Percentiles rank a stretch among this genome's conserved stretches.
phyloP scores from a whole-genome alignment of 805 yeast species.

The Lipomyces orientalis region DNA sequence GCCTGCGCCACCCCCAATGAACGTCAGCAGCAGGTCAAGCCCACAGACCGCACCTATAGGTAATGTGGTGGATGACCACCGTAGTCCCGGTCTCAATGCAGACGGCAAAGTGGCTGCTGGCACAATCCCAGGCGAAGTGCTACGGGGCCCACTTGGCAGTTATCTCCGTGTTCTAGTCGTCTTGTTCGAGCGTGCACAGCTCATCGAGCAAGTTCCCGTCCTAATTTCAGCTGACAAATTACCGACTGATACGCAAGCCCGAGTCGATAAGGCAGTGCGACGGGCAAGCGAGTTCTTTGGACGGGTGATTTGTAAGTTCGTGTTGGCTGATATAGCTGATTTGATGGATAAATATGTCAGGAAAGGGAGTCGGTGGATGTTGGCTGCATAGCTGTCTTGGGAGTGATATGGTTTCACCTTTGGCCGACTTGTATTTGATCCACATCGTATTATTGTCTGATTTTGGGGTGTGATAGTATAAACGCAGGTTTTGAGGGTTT shows the following conservation, averaged over 20 bases:
- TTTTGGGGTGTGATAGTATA: too few relatives aligned
- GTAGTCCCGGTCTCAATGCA: conserved; percentile 1
- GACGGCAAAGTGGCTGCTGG: conserved; percentile 8
- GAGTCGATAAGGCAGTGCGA: conserved; percentile 9
- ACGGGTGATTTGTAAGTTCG: conserved; percentile 22
- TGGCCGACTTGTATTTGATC: too few relatives aligned
- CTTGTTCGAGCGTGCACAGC: conserved; percentile 17
- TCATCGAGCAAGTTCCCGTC: conserved; percentile 2
- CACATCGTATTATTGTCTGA: too few relatives aligned
- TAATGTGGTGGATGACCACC: background rate
- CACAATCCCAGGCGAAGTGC: conserved; percentile 13
- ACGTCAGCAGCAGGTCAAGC: background rate
- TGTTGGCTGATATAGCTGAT: conserved; percentile 14
- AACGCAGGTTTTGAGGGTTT: too few relatives aligned
- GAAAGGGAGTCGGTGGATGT: background rate
- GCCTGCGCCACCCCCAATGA: too few relatives aligned
- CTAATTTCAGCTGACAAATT: background rate
- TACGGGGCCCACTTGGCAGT: conserved; percentile 15
- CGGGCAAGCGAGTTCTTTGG: conserved; percentile 15
- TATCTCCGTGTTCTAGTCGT: conserved; percentile 20
- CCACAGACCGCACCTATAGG: background rate
- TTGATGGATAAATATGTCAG: conserved; percentile 11
- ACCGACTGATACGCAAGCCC: background rate
- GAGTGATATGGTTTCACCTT: background rate
- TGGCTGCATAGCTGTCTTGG: background rate